Evolutionary conservation across 169 alveolate genomes (phyloP).

Genomic region (Plasmodium falciparum): DNA sequence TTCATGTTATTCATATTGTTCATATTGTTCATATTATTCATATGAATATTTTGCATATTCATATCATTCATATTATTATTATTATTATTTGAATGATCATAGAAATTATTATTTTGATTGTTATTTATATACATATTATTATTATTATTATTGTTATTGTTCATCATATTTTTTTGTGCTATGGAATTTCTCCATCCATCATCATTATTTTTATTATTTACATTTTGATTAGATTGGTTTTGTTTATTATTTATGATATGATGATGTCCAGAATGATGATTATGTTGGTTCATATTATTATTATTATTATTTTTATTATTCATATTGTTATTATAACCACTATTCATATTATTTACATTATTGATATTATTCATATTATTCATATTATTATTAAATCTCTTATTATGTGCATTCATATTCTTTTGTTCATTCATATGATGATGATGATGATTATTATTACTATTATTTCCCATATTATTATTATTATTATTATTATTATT

Average conservation of each 20-base stretch:
- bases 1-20: neutral
- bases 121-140: neutral
- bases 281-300: too few species aligned
- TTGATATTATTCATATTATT: neutral
- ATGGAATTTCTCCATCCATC: slow-evolving; percentile 39
- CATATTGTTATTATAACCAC: neutral
- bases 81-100: neutral
- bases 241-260: neutral
- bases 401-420: neutral
- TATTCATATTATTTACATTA: slow-evolving; percentile 2
- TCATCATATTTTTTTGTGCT: slow-evolving; percentile 6
- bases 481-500: slow-evolving; percentile 6
- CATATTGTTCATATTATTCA: neutral
- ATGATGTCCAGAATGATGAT: neutral
- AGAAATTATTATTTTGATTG: neutral
- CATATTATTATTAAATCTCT: neutral
- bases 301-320: neutral
- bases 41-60: slow-evolving; percentile 1
- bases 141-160: neutral
- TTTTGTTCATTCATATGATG: slow-evolving; percentile 10
- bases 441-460: neutral
- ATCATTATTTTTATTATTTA: slow-evolving; percentile 22
- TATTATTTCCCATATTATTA: neutral
- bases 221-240: neutral
- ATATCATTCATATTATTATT: slow-evolving; percentile 6